Base-by-base conservation (phyloP, 2,329 filamentous ascomycete genomes). In the Cladophialophora exuberans region DNA sequence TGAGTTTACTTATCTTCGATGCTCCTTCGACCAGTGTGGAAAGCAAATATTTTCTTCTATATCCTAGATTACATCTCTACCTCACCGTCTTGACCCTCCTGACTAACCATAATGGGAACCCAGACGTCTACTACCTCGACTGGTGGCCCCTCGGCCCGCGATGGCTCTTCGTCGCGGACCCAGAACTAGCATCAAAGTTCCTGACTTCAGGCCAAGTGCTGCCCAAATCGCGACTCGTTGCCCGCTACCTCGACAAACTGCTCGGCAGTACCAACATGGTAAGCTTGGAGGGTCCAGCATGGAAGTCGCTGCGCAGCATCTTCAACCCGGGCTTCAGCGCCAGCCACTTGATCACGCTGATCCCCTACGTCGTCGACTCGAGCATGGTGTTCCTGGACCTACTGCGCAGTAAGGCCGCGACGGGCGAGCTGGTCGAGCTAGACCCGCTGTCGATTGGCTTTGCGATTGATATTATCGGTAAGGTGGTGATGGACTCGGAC, bases 401-500 rank as follows among this genome's bases (percentile, higher is more conserved):
- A 7, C 58, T 70, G 6, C 56, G 60, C 11, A 28, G 54, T 17
- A 63, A 64, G 41, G 63, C 62, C 1, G 3, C 22, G 6, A 56
- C 50, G 1, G 59, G 61, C 0, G 63, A 68, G 17, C 58, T 65
- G 3, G 65, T 70, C 18, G 22, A 30, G 1, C 49, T 71, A n/a
- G 63, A 67, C 9, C 56, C 65, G 9, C 47, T 62, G 35, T 65
- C 64, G n/a, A 64, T 57, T 3, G 59, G 63, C 10, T 52, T 68
- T n/a, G 67, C 67, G 2, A 67, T 70, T 28, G 69, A 71, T 57
- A 65, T 70, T 13, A 71, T 71, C n/a, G 67, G 68, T 49, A 58
- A 42, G 44, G 54, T 64, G 4, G 54, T 59, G 28, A 42, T 62
- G 59, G 64, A 64, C 42, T 54, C 55, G 7, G 61, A 69, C 38